Conservation (phyloP, 108 stramenopile species). For the Stephanodiscus minutulus region DNA sequence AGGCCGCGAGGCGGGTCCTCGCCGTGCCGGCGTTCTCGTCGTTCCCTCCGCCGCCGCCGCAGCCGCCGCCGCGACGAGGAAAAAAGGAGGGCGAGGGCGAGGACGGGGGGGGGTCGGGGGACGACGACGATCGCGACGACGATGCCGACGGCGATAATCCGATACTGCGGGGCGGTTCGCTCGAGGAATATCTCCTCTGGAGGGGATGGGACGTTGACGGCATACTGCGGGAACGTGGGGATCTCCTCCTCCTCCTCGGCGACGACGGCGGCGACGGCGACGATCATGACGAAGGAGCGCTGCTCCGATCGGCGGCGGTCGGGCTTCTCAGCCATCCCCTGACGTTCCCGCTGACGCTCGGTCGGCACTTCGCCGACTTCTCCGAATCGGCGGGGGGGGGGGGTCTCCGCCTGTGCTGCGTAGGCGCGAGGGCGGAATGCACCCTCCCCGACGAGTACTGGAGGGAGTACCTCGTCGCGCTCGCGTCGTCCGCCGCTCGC, state of each 20-base stretch:
- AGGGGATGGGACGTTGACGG: slow-evolving; percentile 50
- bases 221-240: slow-evolving; percentile 3
- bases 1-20: slow-evolving; percentile 25
- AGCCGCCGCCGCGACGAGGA: too few relatives aligned
- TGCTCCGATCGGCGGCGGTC: slow-evolving; percentile 41
- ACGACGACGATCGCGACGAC: background rate
- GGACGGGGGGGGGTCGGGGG: background rate
- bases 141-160: background rate
- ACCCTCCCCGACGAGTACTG: slow-evolving; percentile 81
- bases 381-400: background rate
- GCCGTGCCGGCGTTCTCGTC: slow-evolving; percentile 15
- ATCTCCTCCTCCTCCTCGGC: too few relatives aligned
- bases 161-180: slow-evolving; percentile 9
- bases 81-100: background rate
- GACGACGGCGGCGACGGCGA: background rate
- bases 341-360: slow-evolving; percentile 77
- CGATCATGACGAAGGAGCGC: slow-evolving; percentile 4
- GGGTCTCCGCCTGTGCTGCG: slow-evolving; percentile 56
- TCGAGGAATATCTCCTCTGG: slow-evolving; percentile 63
- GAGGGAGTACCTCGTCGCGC: slow-evolving; percentile 72
- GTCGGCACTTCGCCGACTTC: slow-evolving; percentile 15
- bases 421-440: slow-evolving; percentile 88
- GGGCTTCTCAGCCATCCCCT: slow-evolving; percentile 71
- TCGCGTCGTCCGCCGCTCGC: slow-evolving; percentile 7
- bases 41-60: too few relatives aligned